Evolutionary conservation across 495 filamentous ascomycete genomes (phyloP).

Genomic region (Aspergillus avenaceus): DNA sequence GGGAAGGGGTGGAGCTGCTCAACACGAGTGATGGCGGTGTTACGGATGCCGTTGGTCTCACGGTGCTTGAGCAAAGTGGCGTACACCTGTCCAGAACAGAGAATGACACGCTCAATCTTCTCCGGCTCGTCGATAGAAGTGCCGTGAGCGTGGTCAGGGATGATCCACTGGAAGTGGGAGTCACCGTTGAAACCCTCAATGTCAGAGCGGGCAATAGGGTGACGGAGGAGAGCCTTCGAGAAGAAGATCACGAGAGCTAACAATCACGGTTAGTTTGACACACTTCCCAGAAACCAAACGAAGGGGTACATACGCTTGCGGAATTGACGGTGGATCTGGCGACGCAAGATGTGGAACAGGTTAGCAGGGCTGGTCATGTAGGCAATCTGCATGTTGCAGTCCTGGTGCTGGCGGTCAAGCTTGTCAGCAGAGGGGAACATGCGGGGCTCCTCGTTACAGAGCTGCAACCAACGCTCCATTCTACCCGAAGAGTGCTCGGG

Average conservation of each 20-base stretch:
- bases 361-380: slow-evolving; percentile 93
- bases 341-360: slow-evolving; percentile 90
- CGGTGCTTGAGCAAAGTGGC: slow-evolving; percentile 88
- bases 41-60: slow-evolving; percentile 72
- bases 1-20: slow-evolving; percentile 99
- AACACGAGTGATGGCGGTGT: slow-evolving; percentile 89
- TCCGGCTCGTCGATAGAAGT: slow-evolving; percentile 70
- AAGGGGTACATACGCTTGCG: slow-evolving; percentile 75
- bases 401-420: slow-evolving; percentile 95
- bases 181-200: slow-evolving; percentile 87
- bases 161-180: slow-evolving; percentile 94
- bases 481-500: slow-evolving; percentile 97
- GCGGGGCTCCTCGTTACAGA: slow-evolving; percentile 96
- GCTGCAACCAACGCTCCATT: slow-evolving; percentile 95
- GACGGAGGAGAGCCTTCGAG: slow-evolving; percentile 89
- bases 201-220: slow-evolving; percentile 82
- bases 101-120: slow-evolving; percentile 87
- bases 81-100: slow-evolving; percentile 95
- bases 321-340: slow-evolving; percentile 99
- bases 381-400: slow-evolving; percentile 98
- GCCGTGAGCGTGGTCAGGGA: slow-evolving; percentile 79
- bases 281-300: neutral
- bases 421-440: slow-evolving; percentile 83
- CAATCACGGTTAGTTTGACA: slow-evolving; percentile 30
- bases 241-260: slow-evolving; percentile 93